Conservation (phyloP, 495 filamentous ascomycete genomes). For the Echria macrotheca region DNA sequence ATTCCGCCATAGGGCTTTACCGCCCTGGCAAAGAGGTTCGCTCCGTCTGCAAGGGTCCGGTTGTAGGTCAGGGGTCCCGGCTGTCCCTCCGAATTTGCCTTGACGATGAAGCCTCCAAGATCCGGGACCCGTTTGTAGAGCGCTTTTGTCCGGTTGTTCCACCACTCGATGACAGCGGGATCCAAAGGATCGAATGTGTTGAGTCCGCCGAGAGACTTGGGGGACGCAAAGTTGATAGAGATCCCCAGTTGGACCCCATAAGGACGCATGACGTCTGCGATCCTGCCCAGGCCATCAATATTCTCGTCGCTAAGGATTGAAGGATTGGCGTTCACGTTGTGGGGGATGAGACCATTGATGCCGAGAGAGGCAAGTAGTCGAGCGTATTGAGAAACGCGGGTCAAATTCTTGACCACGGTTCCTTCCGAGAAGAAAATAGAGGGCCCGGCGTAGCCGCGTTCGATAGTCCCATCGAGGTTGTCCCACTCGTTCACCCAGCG, state of each 20-base stretch:
- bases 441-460: slow-evolving; percentile 60
- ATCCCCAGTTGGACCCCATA: slow-evolving; percentile 63
- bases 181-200: slow-evolving; percentile 62
- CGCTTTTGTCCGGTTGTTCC: slow-evolving; percentile 51
- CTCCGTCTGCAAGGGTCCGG: slow-evolving; percentile 62
- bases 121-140: slow-evolving; percentile 62
- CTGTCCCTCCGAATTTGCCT: slow-evolving; percentile 70
- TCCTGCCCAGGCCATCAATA: slow-evolving; percentile 53
- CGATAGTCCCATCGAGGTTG: slow-evolving; percentile 60
- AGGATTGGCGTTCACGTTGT: slow-evolving; percentile 69
- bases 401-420: slow-evolving; percentile 49
- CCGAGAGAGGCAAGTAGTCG: slow-evolving; percentile 63
- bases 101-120: slow-evolving; percentile 63
- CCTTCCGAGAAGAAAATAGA: slow-evolving; percentile 65
- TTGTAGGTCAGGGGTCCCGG: slow-evolving; percentile 65
- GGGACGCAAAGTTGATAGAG: slow-evolving; percentile 64
- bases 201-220: slow-evolving; percentile 51
- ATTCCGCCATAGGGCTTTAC: slow-evolving; percentile 58
- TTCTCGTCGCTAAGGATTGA: slow-evolving; percentile 50
- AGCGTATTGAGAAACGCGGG: slow-evolving; percentile 56
- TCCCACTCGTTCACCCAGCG: slow-evolving; percentile 74
- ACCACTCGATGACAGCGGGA: slow-evolving; percentile 53
- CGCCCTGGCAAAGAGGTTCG: slow-evolving; percentile 62
- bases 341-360: slow-evolving; percentile 61
- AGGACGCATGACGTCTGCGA: slow-evolving; percentile 61